phyloP scores from a whole-genome alignment of 176 grass and related monocot genomes.

The Triticum monococcum region DNA sequence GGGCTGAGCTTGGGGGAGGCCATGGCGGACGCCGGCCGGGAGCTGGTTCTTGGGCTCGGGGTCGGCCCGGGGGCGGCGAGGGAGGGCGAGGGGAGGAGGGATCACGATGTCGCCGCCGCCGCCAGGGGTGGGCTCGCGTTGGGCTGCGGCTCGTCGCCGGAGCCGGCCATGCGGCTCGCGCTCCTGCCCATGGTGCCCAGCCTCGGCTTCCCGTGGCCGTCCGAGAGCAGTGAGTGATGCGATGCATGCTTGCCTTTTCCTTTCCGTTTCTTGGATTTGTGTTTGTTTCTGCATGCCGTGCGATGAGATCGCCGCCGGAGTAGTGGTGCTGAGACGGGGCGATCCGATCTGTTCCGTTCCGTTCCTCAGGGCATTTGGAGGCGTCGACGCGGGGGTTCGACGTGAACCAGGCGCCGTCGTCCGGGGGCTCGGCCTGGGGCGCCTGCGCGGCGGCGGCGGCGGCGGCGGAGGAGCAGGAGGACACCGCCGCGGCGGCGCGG shows the following conservation, averaged over 20 bases:
- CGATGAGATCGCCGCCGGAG: neutral
- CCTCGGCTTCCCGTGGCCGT: constrained; percentile 54
- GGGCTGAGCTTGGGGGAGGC: constrained; percentile 63
- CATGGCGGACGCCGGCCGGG: constrained; percentile 54
- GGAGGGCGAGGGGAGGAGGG: constrained; percentile 13
- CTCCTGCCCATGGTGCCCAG: constrained; percentile 42
- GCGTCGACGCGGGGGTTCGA: constrained; percentile 69
- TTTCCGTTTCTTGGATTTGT: neutral
- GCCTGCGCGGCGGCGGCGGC: neutral
- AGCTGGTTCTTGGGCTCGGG: constrained; percentile 64
- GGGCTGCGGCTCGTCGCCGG: constrained; percentile 31
- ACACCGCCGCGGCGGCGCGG: constrained; percentile 21
- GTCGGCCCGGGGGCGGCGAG: neutral
- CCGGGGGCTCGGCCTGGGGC: neutral
- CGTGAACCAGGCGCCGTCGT: constrained; percentile 66
- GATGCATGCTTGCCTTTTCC: neutral
- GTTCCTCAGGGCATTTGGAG: constrained; percentile 46
- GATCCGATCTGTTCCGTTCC: neutral
- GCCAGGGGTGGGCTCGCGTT: constrained; percentile 12
- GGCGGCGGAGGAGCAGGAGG: constrained; percentile 49
- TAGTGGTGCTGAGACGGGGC: neutral
- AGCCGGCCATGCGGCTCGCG: constrained; percentile 50
- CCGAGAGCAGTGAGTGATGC: constrained; percentile 40
- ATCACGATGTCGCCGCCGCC: neutral
- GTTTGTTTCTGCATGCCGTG: neutral